Base-by-base conservation (phyloP, 2,329 filamentous ascomycete genomes). In the Pyrenochaeta sp. region DNA sequence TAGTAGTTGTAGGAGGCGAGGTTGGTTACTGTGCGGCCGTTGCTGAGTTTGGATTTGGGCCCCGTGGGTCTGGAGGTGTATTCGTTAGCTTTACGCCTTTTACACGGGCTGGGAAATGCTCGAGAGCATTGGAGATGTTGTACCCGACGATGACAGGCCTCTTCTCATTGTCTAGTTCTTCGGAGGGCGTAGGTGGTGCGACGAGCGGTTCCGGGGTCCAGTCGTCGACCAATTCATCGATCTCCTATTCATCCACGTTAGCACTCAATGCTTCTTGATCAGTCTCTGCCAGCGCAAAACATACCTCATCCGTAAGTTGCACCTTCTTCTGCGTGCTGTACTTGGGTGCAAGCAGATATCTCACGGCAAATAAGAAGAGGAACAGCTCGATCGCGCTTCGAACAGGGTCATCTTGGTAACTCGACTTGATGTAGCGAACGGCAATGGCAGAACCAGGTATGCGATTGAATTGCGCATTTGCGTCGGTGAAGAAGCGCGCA, bases 1-100 rank as follows among this genome's bases (percentile, higher is more conserved):
- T 96, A 98, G 79, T 95, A 97, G 78, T 99, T 99, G 81, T 93
- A 95, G 1, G 92, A 96, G 37, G 92, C 94, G 64, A 99, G 89
- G 76, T 99, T 99, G 56, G 87, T 92, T 25, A 97, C 95, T 19
- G 91, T 96, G 66, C 92, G 90, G 70, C 95, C 95, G 77, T 90
- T 97, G 47, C 88, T 84, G 54, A 99, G 86, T 78, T 95, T 97
- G 49, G 90, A 89, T 77, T 95, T 96, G 46, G 95, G 93, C 9
- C 92, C 93, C 1, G 93, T 93, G 5, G 94, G 91, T 49, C 92
- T 96, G 72, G 47, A 58, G 30, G 8, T 13, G 9, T 37, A 34
- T 48, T 15, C 47, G 54, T 68, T 52, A 71, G 66, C 62, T 55
- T 51, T 15, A 24, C 24, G 36, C 25, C 9, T n/a, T 28, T 44